Conservation (phyloP, 345 rosid species). For the Gossypium rotundifolium region DNA sequence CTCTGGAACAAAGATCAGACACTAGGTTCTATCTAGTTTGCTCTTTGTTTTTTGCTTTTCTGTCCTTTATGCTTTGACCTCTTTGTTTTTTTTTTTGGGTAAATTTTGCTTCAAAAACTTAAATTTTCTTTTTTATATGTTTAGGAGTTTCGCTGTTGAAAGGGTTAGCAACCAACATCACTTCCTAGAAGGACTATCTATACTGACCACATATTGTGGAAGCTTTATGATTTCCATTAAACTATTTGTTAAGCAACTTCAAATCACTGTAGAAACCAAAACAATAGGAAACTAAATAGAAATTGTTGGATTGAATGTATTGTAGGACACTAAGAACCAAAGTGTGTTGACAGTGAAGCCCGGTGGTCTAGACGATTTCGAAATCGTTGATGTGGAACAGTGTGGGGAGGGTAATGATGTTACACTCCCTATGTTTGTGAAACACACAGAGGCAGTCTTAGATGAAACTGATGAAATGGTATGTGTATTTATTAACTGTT, state of each 20-base stretch:
- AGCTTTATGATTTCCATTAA: neutral
- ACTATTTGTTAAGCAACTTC: neutral
- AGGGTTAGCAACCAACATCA: neutral
- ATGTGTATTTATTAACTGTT: neutral
- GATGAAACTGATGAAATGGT: constrained; percentile 2
- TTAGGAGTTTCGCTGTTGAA: constrained; percentile 1
- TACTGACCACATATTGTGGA: neutral
- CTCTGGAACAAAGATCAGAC: constrained; percentile 6
- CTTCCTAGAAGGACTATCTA: neutral
- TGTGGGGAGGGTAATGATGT: neutral
- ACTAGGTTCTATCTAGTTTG: neutral
- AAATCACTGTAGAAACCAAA: neutral
- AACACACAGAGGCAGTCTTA: neutral
- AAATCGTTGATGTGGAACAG: neutral
- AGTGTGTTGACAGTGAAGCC: neutral
- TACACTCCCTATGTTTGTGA: neutral
- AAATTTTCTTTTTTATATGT: neutral
- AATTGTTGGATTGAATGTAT: neutral
- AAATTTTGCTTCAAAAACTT: neutral
- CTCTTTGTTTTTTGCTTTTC: neutral
- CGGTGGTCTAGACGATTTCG: neutral
- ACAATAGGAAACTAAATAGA: neutral
- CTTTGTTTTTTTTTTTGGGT: neutral
- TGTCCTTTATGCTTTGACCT: neutral
- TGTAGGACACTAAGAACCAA: neutral